Evolutionary conservation across 139 green algal genomes (phyloP), one percentile per base, ranked within the genome.

Genomic region (Eudorina sp.): DNA sequence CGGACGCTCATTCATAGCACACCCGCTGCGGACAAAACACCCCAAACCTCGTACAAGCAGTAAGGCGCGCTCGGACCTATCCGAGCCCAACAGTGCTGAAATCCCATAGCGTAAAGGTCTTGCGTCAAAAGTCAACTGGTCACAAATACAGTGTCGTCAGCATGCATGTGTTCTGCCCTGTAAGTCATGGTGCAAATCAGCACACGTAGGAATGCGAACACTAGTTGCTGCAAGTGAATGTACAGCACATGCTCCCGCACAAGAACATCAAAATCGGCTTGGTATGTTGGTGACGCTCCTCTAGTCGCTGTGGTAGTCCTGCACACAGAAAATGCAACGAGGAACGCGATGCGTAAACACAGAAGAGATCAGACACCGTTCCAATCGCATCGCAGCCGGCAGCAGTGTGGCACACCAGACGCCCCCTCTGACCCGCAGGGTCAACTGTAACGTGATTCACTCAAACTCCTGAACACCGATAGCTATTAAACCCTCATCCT

Each of bases 251-350:
- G 73, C 73, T 62, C 25, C 73, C 19, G 43, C 73, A 45, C 2
- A 53, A 53, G n/a, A 3, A 48, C n/a, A 36, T 53, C 38, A 79
- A 79, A 79, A 79, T 38, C 66, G 16, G 6, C 62, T 19, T 46
- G 36, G n/a, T n/a, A 76, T 58, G 3, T 81, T 62, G 46, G 73
- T 29, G n/a, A 58, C 41, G 23, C 29, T 5, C 18, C 19, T 48
- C 64, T n/a, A 86, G 60, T 86, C 80, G 80, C 80, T 86, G 40
- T 86, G 80, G 45, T 86, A 86, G n/a, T 86, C 80, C 80, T 86
- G 78, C 36, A 29, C n/a, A n/a, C n/a, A n/a, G n/a, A n/a, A n/a
- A n/a, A n/a, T n/a, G n/a, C n/a, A n/a, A n/a, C n/a, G n/a, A n/a
- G n/a, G n/a, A n/a, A n/a, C n/a, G n/a, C n/a, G n/a, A n/a, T n/a